phyloP scores from a whole-genome alignment of 139 green algal genomes.

The Coelastrella sp. region DNA sequence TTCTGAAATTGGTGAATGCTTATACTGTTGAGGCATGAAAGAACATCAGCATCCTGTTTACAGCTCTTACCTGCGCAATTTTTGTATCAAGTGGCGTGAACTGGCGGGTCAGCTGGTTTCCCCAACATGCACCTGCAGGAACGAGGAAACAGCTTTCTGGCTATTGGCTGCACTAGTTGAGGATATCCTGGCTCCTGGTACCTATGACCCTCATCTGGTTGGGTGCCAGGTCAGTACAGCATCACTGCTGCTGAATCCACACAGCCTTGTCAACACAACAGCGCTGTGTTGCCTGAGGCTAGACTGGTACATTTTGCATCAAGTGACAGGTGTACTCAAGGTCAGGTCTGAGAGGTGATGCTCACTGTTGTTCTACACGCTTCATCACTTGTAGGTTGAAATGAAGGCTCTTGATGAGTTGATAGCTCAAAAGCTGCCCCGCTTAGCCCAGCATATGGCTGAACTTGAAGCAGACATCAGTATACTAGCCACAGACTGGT shows the following conservation, averaged over 20 bases:
- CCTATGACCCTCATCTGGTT: conserved; percentile 77
- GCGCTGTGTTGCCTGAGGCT: not conserved
- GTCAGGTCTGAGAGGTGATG: no score
- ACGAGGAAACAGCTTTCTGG: conserved; percentile 69
- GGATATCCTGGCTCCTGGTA: conserved; percentile 80
- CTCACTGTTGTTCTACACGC: not conserved
- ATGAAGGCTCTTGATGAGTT: conserved; percentile 69
- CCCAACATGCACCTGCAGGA: conserved; percentile 49
- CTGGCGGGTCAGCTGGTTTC: no score
- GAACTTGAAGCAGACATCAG: conserved; percentile 76
- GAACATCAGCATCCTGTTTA: no score
- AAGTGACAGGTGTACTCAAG: no score
- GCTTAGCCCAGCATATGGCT: conserved; percentile 70
- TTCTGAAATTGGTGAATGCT: no score
- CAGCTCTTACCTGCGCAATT: no score
- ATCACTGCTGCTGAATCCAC: not conserved
- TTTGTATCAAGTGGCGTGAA: no score
- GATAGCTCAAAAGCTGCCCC: conserved; percentile 76
- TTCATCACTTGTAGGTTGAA: conserved; percentile 55
- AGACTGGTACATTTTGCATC: no score
- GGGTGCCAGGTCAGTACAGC: conserved; percentile 75
- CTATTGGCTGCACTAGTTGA: conserved; percentile 64
- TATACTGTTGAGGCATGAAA: no score
- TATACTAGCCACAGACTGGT: conserved; percentile 87
- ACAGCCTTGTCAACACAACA: not conserved